A percentile compares a stretch with the other conserved stretches of the same genome.
Conservation (phyloP, 345 rosid species). For the Trapa incisa region DNA sequence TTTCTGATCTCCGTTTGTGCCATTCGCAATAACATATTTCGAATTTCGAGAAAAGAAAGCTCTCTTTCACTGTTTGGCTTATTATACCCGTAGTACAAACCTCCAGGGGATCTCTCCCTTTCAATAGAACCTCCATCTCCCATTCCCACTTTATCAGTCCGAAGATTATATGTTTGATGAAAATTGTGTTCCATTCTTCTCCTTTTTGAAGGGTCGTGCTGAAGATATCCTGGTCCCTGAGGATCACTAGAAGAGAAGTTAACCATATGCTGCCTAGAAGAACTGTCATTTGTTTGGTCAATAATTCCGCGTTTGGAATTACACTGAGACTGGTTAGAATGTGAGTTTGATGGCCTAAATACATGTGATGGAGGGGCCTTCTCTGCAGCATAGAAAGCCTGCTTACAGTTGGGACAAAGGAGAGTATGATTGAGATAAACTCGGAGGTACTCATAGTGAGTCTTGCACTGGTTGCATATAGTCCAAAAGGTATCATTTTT, state of each 20-base stretch:
- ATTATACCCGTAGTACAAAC: constrained; percentile 17
- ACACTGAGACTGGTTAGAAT: constrained; percentile 33
- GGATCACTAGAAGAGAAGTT: constrained; percentile 13
- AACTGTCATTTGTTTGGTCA: constrained; percentile 19
- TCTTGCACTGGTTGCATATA: constrained; percentile 54
- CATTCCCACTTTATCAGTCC: not conserved
- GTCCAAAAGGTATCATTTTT: constrained; percentile 79
- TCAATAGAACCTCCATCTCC: constrained; percentile 17
- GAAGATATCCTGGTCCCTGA: constrained; percentile 20
- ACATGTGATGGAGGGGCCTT: constrained; percentile 53
- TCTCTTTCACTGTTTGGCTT: constrained; percentile 28
- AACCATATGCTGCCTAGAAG: constrained; percentile 25
- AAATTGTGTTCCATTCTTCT: constrained; percentile 26
- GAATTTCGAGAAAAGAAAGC: constrained; percentile 30
- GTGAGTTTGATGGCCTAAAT: constrained; percentile 24
- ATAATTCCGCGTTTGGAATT: constrained; percentile 22
- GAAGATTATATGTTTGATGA: constrained; percentile 11
- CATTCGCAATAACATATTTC: constrained; percentile 41
- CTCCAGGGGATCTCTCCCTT: constrained; percentile 21
- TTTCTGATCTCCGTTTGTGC: constrained; percentile 27
- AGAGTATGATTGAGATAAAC: constrained; percentile 64
- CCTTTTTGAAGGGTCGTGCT: constrained; percentile 29
- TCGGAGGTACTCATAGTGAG: constrained; percentile 69
- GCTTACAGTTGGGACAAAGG: constrained; percentile 61
- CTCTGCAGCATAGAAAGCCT: constrained; percentile 62